phyloP scores from a whole-genome alignment of 2,329 filamentous ascomycete species.

The Epichloe festucae region DNA sequence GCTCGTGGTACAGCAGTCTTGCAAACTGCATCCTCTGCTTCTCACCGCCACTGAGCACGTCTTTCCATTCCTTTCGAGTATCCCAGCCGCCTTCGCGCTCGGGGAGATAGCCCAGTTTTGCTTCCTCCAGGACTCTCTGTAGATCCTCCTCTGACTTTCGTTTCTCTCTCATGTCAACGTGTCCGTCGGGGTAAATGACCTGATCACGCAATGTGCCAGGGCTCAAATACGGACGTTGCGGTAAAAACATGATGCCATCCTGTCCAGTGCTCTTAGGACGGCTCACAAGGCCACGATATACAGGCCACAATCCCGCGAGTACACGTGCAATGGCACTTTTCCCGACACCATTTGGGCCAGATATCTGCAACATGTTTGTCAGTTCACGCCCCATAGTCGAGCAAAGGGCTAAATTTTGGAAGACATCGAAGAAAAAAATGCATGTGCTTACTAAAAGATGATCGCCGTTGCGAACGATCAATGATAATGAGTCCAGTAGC shows the following conservation, averaged over 20 bases:
- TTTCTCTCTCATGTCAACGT: slow-evolving; percentile 80
- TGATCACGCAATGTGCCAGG: slow-evolving; percentile 90
- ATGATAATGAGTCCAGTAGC: slow-evolving; percentile 73
- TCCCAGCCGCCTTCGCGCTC: slow-evolving; percentile 94
- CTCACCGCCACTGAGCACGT: slow-evolving; percentile 91
- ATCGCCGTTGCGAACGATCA: slow-evolving; percentile 81
- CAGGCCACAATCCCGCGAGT: slow-evolving; percentile 86
- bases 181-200: slow-evolving; percentile 93
- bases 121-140: slow-evolving; percentile 65
- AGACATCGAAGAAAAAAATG: neutral
- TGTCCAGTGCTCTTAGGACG: slow-evolving; percentile 67
- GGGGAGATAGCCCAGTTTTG: slow-evolving; percentile 76
- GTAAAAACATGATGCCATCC: slow-evolving; percentile 97
- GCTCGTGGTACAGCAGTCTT: slow-evolving; percentile 84
- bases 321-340: slow-evolving; percentile 83
- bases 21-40: slow-evolving; percentile 94
- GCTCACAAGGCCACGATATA: slow-evolving; percentile 85
- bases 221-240: slow-evolving; percentile 83
- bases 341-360: slow-evolving; percentile 86
- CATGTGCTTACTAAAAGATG: slow-evolving; percentile 54
- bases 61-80: slow-evolving; percentile 95
- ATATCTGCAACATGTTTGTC: slow-evolving; percentile 42
- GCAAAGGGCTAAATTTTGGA: neutral
- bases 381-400: neutral
- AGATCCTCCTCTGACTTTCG: slow-evolving; percentile 69